Base-by-base conservation (phyloP, 176 grass and related monocot genomes). In the Carex scoparia region DNA sequence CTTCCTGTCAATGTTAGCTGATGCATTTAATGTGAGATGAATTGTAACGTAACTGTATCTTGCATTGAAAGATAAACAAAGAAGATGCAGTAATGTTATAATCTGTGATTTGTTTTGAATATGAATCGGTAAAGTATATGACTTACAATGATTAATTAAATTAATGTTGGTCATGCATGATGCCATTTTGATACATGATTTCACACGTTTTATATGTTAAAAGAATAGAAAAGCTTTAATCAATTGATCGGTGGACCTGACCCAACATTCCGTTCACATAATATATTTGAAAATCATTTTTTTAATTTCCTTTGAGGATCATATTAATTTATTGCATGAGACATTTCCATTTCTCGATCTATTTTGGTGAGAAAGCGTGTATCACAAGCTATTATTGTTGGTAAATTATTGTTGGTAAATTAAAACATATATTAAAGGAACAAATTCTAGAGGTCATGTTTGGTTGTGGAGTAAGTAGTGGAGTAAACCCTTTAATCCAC, bases 141-240 rank as follows among this genome's bases (percentile, higher is more conserved):
- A 49, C 69, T 72, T 18, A 16, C 37, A 37, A 13, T 68, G 4
- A 38, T 33, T 68, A 71, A 46, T 14, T 68, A 44, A 46, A 71
- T 65, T 65, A 65, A 30, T 46, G 46, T 71, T 71, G 38, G 69
- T 71, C 38, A 71, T 23, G 40, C 38, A 71, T 23, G 40, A 49
- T 82, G 81, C 10, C 38, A 74, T 18, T 40, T 16, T 55, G 35
- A 61, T 82, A 56, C 15, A 79, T 63, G 44, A 31, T 79, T 79
- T 66, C 10, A 31, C 28, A 73, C 55, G 49, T 19, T 59, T 48
- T 42, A 58, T 19, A 40, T 81, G 10, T 61, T 49, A 27, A 71
- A 44, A 48, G n/a, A 72, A 19, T 11, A 48, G 19, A 18, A 27
- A 72, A 19, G 7, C 23, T 2, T 72, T 49, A 49, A 72, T 48